phyloP scores from a whole-genome alignment of 805 yeast species.

The Kuraishia hungarica region DNA sequence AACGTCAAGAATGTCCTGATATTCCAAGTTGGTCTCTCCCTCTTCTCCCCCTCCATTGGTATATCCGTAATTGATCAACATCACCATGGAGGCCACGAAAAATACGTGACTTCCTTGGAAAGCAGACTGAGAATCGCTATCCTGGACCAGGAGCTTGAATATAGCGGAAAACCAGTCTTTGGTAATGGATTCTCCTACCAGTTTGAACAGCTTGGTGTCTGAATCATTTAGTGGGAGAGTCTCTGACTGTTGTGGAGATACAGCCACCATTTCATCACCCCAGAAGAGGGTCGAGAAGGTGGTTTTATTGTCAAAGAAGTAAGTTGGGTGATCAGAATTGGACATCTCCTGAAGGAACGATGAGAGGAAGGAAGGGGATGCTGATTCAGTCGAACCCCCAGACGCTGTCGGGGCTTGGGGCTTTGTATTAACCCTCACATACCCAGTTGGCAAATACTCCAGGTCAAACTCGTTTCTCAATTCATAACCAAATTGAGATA shows the following conservation, averaged over 20 bases:
- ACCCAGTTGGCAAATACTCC: conserved; percentile 22
- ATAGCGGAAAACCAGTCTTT: conserved; percentile 52
- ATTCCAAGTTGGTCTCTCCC: conserved; percentile 23
- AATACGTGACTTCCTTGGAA: conserved; percentile 61
- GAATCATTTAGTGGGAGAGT: conserved; percentile 23
- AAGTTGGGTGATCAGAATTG: conserved; percentile 36
- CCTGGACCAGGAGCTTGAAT: conserved; percentile 44
- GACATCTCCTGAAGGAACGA: conserved; percentile 43
- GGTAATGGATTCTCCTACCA: conserved; percentile 36
- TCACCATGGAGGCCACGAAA: conserved; percentile 40
- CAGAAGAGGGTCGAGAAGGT: conserved; percentile 69
- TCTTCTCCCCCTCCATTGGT: neutral
- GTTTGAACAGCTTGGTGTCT: conserved; percentile 33
- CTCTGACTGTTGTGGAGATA: conserved; percentile 23
- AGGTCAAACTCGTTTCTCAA: conserved; percentile 33
- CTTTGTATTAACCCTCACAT: conserved; percentile 35
- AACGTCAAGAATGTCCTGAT: conserved; percentile 44
- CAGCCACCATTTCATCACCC: conserved; percentile 47
- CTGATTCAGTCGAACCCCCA: too few relatives aligned
- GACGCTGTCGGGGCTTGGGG: conserved; percentile 8
- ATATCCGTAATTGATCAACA: conserved; percentile 35
- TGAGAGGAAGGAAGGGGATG: conserved; percentile 10
- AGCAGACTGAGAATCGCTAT: conserved; percentile 60
- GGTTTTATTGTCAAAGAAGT: conserved; percentile 49
- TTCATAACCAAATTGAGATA: conserved; percentile 41